Conservation (phyloP, 257 asterid species). For the Nicotiana benthamiana region DNA sequence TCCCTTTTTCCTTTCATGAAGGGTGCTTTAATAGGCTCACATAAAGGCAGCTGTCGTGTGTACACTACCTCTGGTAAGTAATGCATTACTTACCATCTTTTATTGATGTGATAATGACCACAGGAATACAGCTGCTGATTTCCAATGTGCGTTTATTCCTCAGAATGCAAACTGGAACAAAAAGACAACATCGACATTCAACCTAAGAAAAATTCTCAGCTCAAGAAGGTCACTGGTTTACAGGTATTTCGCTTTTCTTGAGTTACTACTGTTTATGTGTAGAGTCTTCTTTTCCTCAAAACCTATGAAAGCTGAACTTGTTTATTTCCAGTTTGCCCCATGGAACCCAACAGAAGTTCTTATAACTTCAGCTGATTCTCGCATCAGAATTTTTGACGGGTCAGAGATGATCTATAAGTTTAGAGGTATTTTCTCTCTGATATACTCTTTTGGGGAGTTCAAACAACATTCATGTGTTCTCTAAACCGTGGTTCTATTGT, state of each 20-base stretch:
- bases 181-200: conserved; percentile 27
- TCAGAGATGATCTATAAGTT: conserved; percentile 50
- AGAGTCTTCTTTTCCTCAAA: background rate
- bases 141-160: background rate
- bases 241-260: conserved; percentile 42
- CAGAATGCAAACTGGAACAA: conserved; percentile 37
- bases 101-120: background rate
- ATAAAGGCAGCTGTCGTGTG: conserved; percentile 33
- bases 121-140: background rate
- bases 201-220: conserved; percentile 32
- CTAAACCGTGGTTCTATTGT: background rate
- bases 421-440: conserved; percentile 38
- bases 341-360: conserved; percentile 57
- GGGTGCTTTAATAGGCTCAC: conserved; percentile 51
- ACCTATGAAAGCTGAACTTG: background rate
- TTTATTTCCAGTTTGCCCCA: conserved; percentile 52
- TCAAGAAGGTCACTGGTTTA: conserved; percentile 67
- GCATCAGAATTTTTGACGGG: conserved; percentile 64
- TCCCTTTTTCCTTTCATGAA: conserved; percentile 12
- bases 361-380: conserved; percentile 78
- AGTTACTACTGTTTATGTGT: background rate
- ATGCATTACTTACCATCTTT: background rate
- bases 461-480: background rate
- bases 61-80: conserved; percentile 31
- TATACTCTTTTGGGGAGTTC: background rate